A percentile compares a stretch with the other conserved stretches of the same genome.
Conservation (phyloP, 805 yeast species). For the Candida maltosa region DNA sequence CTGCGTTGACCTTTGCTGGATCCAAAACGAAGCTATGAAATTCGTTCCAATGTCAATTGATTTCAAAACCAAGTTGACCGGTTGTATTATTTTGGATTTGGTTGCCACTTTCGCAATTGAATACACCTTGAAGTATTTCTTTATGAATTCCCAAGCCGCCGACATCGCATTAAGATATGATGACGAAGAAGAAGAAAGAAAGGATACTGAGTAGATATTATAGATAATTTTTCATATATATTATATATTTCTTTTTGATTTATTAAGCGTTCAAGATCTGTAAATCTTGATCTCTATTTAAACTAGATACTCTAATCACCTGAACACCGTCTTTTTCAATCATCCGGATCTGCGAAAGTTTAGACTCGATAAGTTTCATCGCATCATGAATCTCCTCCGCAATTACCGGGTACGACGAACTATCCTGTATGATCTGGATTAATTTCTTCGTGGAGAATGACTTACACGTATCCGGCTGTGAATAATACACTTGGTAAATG, state of each 20-base stretch:
- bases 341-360: constrained; percentile 16
- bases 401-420: constrained; percentile 27
- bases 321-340: constrained; percentile 19
- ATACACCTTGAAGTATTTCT: constrained; percentile 72
- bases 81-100: constrained; percentile 71
- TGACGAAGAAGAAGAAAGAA: constrained; percentile 6
- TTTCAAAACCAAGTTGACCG: constrained; percentile 78
- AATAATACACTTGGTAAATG: constrained; percentile 22
- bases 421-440: constrained; percentile 28
- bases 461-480: constrained; percentile 7
- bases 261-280: constrained; percentile 3
- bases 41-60: constrained; percentile 78
- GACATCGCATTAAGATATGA: constrained; percentile 68
- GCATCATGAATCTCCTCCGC: constrained; percentile 27
- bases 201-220: constrained; percentile 2
- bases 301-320: constrained; percentile 21
- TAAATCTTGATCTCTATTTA: constrained; percentile 28
- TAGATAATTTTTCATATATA: constrained; percentile 1
- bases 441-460: constrained; percentile 23
- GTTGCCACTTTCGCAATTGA: constrained; percentile 77
- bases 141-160: constrained; percentile 88
- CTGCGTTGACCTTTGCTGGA: constrained; percentile 83
- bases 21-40: constrained; percentile 86
- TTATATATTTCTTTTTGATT: not conserved
- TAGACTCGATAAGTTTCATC: constrained; percentile 17